phyloP scores from a whole-genome alignment of 768 basidiomycete genomes.

The Lactarius trivialis region DNA sequence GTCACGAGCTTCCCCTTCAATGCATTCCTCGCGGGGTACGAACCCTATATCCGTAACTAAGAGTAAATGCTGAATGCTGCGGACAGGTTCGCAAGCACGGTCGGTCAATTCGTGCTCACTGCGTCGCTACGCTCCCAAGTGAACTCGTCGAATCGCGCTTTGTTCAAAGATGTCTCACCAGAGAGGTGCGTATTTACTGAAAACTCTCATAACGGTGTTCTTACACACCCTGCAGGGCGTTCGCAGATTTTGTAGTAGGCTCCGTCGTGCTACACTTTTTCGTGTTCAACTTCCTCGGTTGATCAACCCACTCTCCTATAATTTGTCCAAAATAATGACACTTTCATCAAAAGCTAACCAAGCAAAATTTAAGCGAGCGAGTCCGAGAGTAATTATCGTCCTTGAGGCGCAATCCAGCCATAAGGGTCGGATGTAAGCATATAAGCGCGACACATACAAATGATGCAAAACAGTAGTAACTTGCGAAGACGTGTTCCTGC shows the following conservation, averaged over 20 bases:
- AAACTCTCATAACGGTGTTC: background rate
- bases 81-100: constrained; percentile 79
- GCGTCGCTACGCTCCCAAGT: constrained; percentile 91
- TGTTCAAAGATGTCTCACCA: constrained; percentile 89
- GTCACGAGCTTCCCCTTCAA: constrained; percentile 96
- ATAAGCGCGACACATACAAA: background rate
- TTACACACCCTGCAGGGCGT: constrained; percentile 55
- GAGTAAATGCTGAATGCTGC: background rate
- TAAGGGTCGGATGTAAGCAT: background rate
- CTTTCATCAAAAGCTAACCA: background rate
- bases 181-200: constrained; percentile 61
- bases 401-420: no score
- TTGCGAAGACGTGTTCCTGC: background rate
- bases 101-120: constrained; percentile 94
- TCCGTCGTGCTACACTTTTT: constrained; percentile 97
- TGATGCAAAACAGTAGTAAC: background rate
- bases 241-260: constrained; percentile 94
- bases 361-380: background rate
- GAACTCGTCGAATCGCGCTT: constrained; percentile 72
- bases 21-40: constrained; percentile 93
- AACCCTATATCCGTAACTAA: background rate
- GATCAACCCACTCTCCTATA: constrained; percentile 6
- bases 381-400: no score
- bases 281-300: constrained; percentile 97
- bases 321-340: background rate